Base-by-base conservation (phyloP, 208 protist species). In the Acanthamoeba castellanii region DNA sequence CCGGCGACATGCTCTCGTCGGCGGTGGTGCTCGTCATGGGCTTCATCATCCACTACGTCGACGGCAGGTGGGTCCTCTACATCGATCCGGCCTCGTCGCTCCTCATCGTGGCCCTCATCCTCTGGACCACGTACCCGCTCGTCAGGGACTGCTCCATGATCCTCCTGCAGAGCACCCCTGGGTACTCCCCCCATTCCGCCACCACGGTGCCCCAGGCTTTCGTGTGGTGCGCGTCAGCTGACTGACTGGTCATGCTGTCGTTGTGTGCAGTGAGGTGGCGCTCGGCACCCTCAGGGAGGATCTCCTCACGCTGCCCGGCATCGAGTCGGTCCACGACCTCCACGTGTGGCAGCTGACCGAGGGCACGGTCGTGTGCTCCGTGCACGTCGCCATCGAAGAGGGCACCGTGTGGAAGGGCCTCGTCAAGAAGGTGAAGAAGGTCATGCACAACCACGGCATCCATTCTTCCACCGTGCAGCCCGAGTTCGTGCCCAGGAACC, bases 391-490 rank as follows among this genome's bases (percentile, higher is more conserved):
- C 13, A 55, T 95, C 6, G 66, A 57, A 42, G 64, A 96, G 42
- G 81, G 68, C 13, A 34, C 45, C 22, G 30, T 93, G 6, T 98
- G 92, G 37, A 84, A 76, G 27, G 16, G 7, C 2, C 37, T 97
- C 37, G 94, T 88, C 3, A 47, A 30, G 0, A 50, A 95, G 47
- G 93, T 98, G 18, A 96, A 97, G 81, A 91, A 66, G 16, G 76
- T 98, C n/a, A 95, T 98, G 76, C 97, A 98, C 50, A 22, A 52
- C 1, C 42, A 95, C 45, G 95, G 96, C 25, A 96, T 98, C 52
- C 97, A 98, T 27, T 96, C 94, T 0, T 95, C 96, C 16, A 97
- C 97, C 6, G 96, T 98, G 45, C 97, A 98, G 95, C 97, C 97
- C 45, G 97, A 98, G 72, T 97, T 97, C 27, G 57, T 97, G 25